Percentiles rank a stretch among this genome's conserved stretches.
These are phyloP conservation scores for Phaeomoniella chlamydospora DNA, from an alignment of 2,329 filamentous ascomycete species.

Conservation along the genomic window DNA sequence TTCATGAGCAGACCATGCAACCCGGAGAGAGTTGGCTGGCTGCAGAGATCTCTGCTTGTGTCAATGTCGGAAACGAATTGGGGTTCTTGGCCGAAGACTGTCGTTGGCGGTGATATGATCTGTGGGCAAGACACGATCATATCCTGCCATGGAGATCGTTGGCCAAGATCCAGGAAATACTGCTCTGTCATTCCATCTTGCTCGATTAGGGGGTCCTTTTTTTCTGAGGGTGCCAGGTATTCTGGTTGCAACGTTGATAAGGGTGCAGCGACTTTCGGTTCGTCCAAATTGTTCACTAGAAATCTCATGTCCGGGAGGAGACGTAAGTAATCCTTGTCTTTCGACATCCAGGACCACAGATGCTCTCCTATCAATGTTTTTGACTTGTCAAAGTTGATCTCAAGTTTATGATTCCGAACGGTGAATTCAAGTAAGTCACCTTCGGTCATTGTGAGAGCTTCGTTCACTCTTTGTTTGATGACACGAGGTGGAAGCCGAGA, in stretches of 20 bases:
- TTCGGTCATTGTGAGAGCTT: not conserved
- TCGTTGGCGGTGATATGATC: not conserved
- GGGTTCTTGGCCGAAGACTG: not conserved
- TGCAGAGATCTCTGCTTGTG: constrained; percentile 2
- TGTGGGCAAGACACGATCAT: constrained; percentile 1
- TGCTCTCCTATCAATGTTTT: not conserved
- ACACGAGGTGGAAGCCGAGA: constrained; percentile 1
- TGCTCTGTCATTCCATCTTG: not conserved
- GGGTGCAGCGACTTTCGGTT: constrained; percentile 2
- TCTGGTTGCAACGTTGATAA: not conserved
- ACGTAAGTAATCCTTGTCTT: not conserved
- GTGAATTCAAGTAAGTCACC: not conserved
- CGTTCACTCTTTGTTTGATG: not conserved
- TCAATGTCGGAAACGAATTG: constrained; percentile 4
- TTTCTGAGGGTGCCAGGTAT: not conserved
- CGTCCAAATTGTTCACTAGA: constrained; percentile 1
- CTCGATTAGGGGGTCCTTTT: not conserved
- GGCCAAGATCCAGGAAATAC: not conserved
- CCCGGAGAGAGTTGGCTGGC: not conserved
- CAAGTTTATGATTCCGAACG: not conserved
- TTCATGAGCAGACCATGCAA: constrained; percentile 1
- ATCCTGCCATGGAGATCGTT: constrained; percentile 1
- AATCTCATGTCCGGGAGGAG: constrained; percentile 3
- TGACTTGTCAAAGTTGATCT: not conserved
- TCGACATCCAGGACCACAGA: not conserved